These are phyloP conservation scores for Chloropicon primus DNA, from an alignment of 139 green algal genomes.

Conservation along the genomic window DNA sequence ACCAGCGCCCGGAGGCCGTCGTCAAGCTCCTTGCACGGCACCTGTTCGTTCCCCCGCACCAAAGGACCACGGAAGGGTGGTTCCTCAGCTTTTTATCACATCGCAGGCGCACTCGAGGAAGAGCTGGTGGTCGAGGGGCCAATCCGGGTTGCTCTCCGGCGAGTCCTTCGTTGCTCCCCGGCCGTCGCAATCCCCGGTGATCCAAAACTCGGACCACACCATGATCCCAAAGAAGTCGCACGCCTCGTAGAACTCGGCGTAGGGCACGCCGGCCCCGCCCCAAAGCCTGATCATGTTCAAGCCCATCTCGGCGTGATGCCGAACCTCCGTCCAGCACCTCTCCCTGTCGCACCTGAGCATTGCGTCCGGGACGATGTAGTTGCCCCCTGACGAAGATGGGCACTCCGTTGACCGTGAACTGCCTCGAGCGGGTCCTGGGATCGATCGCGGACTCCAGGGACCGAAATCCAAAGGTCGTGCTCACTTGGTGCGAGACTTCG, in stretches of 20 bases:
- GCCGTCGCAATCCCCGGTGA: slow-evolving; percentile 29
- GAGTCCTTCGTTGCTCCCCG: slow-evolving; percentile 5
- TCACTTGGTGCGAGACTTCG: slow-evolving; percentile 10
- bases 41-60: slow-evolving; percentile 27
- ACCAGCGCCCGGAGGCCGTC: background rate
- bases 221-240: slow-evolving; percentile 19
- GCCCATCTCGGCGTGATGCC: slow-evolving; percentile 12
- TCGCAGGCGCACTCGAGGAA: slow-evolving; percentile 15
- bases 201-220: slow-evolving; percentile 29
- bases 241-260: slow-evolving; percentile 24
- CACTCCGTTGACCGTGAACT: slow-evolving; percentile 18
- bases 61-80: slow-evolving; percentile 22
- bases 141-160: slow-evolving; percentile 11
- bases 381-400: slow-evolving; percentile 23
- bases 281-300: slow-evolving; percentile 31
- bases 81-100: slow-evolving; percentile 10
- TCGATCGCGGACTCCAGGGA: slow-evolving; percentile 10
- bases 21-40: slow-evolving; percentile 6
- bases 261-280: slow-evolving; percentile 21
- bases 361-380: slow-evolving; percentile 26
- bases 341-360: slow-evolving; percentile 18
- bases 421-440: slow-evolving; percentile 5
- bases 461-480: slow-evolving; percentile 13
- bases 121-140: slow-evolving; percentile 24
- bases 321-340: slow-evolving; percentile 15